Evolutionary conservation across 768 basidiomycete genomes (phyloP).

Genomic region (Auricularia auricula-judae): DNA sequence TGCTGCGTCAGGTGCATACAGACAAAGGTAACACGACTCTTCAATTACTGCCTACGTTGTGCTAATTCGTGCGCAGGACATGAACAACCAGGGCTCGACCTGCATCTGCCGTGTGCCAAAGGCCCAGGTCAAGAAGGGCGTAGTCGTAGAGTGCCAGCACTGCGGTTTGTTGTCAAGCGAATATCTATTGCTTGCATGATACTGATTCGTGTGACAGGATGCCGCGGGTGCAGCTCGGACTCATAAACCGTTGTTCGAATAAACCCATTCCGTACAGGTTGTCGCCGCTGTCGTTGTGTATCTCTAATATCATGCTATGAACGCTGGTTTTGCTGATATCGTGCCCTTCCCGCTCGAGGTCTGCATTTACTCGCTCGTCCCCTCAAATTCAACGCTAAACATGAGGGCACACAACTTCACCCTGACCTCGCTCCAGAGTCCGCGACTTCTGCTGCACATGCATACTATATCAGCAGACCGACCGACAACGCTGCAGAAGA

Average conservation of each 20-base stretch:
- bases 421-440: too few relatives aligned
- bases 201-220: constrained; percentile 37
- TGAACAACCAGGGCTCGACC: constrained; percentile 98
- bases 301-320: too few relatives aligned
- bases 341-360: too few relatives aligned
- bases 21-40: constrained; percentile 46
- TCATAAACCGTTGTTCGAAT: constrained; percentile 30
- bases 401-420: too few relatives aligned
- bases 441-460: too few relatives aligned
- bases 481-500: too few relatives aligned
- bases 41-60: not conserved
- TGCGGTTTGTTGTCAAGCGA: constrained; percentile 49
- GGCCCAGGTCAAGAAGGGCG: constrained; percentile 78
- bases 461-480: too few relatives aligned
- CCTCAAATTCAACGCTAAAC: too few relatives aligned
- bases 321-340: too few relatives aligned
- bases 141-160: constrained; percentile 91
- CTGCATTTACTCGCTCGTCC: too few relatives aligned
- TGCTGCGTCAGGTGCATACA: constrained; percentile 97
- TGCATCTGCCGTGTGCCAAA: constrained; percentile 98
- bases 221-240: constrained; percentile 85
- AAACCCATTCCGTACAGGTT: too few relatives aligned
- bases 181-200: constrained; percentile 6
- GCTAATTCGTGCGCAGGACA: constrained; percentile 47
- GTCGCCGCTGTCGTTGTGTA: too few relatives aligned